phyloP scores from a whole-genome alignment of 2,329 filamentous ascomycete species.

The Epichloe uncinata region DNA sequence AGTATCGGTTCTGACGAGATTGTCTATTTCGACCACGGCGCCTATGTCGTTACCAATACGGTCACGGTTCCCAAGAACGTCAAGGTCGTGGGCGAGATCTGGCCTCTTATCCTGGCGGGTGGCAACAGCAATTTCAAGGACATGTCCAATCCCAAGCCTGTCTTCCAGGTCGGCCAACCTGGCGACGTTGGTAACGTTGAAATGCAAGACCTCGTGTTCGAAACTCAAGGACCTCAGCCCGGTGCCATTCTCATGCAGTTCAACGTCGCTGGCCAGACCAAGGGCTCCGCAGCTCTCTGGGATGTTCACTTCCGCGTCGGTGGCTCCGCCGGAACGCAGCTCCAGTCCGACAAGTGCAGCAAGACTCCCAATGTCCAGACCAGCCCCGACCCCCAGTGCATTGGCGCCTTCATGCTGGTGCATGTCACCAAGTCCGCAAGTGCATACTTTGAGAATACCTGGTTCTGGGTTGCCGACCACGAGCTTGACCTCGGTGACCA shows the following conservation, averaged over 20 bases:
- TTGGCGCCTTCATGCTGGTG: slow-evolving; percentile 59
- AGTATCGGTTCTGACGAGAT: slow-evolving; percentile 48
- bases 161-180: slow-evolving; percentile 69
- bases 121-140: slow-evolving; percentile 60
- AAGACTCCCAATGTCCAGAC: slow-evolving; percentile 58
- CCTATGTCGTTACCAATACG: slow-evolving; percentile 57
- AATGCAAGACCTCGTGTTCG: slow-evolving; percentile 76
- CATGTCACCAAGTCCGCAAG: slow-evolving; percentile 50
- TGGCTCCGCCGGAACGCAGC: slow-evolving; percentile 68
- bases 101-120: slow-evolving; percentile 77
- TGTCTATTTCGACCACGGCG: slow-evolving; percentile 63
- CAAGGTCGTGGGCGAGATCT: slow-evolving; percentile 83
- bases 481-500: slow-evolving; percentile 65
- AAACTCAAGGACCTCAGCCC: slow-evolving; percentile 69
- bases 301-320: slow-evolving; percentile 93
- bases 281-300: slow-evolving; percentile 72
- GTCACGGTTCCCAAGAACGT: slow-evolving; percentile 64
- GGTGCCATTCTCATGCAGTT: slow-evolving; percentile 87
- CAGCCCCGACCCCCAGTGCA: slow-evolving; percentile 50
- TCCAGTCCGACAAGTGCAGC: slow-evolving; percentile 66
- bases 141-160: slow-evolving; percentile 61
- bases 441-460: slow-evolving; percentile 76
- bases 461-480: slow-evolving; percentile 87
- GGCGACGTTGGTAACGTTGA: slow-evolving; percentile 72
- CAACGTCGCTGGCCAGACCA: slow-evolving; percentile 59